A percentile compares a stretch with the other conserved stretches of the same genome.
These are phyloP conservation scores for Triangularia verruculosa DNA, from an alignment of 2,329 filamentous ascomycete genomes.

Conservation along the genomic window DNA sequence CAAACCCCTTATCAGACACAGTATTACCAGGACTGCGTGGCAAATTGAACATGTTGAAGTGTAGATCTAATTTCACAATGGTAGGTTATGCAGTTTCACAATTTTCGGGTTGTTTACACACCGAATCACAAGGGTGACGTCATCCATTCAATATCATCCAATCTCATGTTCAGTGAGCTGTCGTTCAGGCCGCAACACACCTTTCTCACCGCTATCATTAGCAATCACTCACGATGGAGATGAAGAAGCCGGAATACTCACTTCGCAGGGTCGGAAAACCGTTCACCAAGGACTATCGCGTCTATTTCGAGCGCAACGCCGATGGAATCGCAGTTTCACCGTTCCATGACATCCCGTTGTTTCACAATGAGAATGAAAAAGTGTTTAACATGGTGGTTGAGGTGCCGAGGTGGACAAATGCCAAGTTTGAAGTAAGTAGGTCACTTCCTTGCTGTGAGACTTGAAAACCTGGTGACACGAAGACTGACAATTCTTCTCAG, in stretches of 20 bases:
- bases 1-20: no score
- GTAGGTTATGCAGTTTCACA: no score
- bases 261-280: conserved; percentile 81
- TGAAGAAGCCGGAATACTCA: conserved; percentile 49
- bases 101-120: no score
- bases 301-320: conserved; percentile 80
- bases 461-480: no score
- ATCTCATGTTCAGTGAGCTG: not conserved
- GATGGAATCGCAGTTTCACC: conserved; percentile 87
- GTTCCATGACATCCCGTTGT: conserved; percentile 98
- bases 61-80: no score
- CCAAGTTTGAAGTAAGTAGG: conserved; percentile 98
- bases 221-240: not conserved
- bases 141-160: not conserved
- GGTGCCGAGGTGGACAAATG: conserved; percentile 99
- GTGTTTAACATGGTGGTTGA: conserved; percentile 98
- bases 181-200: not conserved
- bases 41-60: no score
- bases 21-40: no score
- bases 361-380: conserved; percentile 90
- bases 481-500: conserved; percentile 49
- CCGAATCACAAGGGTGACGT: not conserved
- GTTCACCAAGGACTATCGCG: conserved; percentile 91
- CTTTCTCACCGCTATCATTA: not conserved
- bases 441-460: no score